Evolutionary conservation across 2,329 filamentous ascomycete genomes (phyloP), one percentile per base, ranked within the genome.

Genomic region (Metarhizium sp.): DNA sequence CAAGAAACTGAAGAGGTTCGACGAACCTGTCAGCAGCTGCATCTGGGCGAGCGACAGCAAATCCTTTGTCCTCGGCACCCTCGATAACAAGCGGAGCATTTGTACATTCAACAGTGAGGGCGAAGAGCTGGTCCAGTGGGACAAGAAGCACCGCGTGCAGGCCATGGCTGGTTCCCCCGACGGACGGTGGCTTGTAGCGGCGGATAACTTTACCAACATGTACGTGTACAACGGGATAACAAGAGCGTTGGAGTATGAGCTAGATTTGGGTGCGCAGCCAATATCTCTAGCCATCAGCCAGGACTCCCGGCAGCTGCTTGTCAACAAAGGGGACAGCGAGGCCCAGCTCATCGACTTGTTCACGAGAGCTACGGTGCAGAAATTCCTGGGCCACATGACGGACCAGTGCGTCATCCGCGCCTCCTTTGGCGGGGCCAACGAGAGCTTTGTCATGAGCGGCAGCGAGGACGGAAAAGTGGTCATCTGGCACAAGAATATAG

Each of bases 401-500:
- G 86, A 84, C 54, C 75, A 86, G 2, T 96, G 77, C 66, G 80
- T 96, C 55, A 95, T 99, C 57, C 81, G 92, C 52, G 88, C 86
- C 63, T 76, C 79, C 0, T 94, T 96, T 71, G 94, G 94, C 18
- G 94, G 94, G 36, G 92, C 92, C 1, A 86, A 89, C 57, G 91
- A 96, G 72, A 92, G 87, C 67, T 96, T 96, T 69, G 87, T 97
- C 10, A 78, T 95, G 32, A 92, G 89, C 64, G 94, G 94, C 11
- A 96, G 91, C 64, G 91, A 96, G 79, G 82, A 84, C 59, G 83
- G 84, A 2, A 78, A 80, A 55, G 80, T 97, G 46, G 87, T 90
- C 67, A 89, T 99, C 58, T 97, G 92, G 90, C 89, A 96, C 69
- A 94, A 90, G 69, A 86, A 85, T 55, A 90, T 87, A 40, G 90